phyloP scores from a whole-genome alignment of 106 monocot species.

The Dioscorea alata region DNA sequence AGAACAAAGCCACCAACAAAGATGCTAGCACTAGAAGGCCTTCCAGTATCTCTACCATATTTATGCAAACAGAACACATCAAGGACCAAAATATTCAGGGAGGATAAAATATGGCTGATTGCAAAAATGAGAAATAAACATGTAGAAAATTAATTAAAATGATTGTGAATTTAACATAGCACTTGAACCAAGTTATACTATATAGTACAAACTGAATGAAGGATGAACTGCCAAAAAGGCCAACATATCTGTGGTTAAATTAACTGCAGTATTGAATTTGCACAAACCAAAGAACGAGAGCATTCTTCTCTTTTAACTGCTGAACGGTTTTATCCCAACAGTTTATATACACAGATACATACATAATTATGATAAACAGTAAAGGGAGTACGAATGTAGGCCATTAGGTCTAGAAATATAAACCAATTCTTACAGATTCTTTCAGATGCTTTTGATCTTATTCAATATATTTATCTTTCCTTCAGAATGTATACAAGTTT shows the following conservation, averaged over 20 bases:
- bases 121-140: background rate
- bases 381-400: too few species aligned
- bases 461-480: background rate
- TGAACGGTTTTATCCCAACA: background rate
- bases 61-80: too few species aligned
- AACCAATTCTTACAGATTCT: background rate
- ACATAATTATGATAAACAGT: background rate
- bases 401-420: background rate
- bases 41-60: constrained; percentile 37
- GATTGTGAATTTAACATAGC: background rate
- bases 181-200: background rate
- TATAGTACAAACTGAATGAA: background rate
- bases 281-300: background rate
- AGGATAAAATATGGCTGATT: too few species aligned
- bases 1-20: constrained; percentile 74
- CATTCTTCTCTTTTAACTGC: background rate
- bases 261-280: background rate
- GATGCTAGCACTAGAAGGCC: constrained; percentile 35
- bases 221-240: too few species aligned
- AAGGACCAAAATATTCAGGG: too few species aligned
- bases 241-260: too few species aligned
- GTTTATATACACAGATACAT: background rate
- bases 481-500: background rate
- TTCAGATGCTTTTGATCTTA: background rate
- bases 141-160: background rate